phyloP scores from a whole-genome alignment of 805 yeast genomes.

The Candida succiphila region DNA sequence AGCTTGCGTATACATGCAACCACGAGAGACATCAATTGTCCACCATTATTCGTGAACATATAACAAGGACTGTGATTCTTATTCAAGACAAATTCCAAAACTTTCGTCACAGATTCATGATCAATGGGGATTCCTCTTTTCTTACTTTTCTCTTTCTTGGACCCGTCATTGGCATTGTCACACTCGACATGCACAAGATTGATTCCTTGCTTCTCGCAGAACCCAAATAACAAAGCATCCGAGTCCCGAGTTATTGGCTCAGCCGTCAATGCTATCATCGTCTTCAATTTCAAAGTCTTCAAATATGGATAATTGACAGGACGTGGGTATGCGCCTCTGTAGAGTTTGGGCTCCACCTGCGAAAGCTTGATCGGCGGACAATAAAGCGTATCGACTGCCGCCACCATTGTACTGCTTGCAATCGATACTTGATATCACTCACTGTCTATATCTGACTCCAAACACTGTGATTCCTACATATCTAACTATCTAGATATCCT shows the following conservation, averaged over 20 bases:
- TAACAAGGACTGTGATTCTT: constrained; percentile 59
- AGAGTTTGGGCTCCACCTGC: constrained; percentile 56
- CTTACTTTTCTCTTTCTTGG: constrained; percentile 72
- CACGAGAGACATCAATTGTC: constrained; percentile 73
- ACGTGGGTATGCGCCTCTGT: constrained; percentile 84
- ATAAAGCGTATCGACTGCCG: no score
- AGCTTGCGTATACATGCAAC: constrained; percentile 80
- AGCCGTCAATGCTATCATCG: constrained; percentile 75
- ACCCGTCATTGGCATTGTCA: constrained; percentile 31
- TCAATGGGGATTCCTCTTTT: constrained; percentile 79
- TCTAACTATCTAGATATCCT: neutral
- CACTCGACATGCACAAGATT: constrained; percentile 57
- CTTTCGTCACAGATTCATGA: constrained; percentile 46
- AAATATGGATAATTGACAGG: constrained; percentile 63
- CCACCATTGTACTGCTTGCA: no score
- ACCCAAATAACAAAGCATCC: constrained; percentile 41
- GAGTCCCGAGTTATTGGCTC: constrained; percentile 48
- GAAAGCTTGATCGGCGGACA: constrained; percentile 79
- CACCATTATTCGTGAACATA: constrained; percentile 84
- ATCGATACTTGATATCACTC: no score
- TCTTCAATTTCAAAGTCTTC: constrained; percentile 50
- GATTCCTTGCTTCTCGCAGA: constrained; percentile 47
- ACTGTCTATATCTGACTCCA: no score
- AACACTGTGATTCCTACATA: constrained; percentile 2
- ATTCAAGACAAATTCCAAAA: constrained; percentile 54